A percentile compares a stretch with the other conserved stretches of the same genome.
Evolutionary conservation across 1,284 basidiomycete genomes (phyloP).

Genomic region (Ceratobasidium sp.): DNA sequence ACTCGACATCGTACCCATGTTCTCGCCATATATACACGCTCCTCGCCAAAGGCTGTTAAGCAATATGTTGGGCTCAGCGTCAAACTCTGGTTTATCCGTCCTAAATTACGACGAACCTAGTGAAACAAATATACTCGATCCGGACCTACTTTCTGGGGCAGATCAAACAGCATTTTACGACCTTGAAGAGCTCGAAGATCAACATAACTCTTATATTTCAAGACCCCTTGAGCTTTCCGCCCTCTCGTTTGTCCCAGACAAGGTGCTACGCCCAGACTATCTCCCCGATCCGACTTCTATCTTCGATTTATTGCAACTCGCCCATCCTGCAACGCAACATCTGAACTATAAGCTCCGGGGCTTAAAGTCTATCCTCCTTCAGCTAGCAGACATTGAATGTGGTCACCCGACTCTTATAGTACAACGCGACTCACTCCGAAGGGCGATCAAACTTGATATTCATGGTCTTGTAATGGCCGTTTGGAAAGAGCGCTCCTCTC

Average conservation of each 20-base stretch:
- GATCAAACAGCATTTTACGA: background rate
- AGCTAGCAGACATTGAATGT: background rate
- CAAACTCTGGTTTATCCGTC: too few relatives aligned
- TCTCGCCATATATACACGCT: too few relatives aligned
- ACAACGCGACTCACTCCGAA: background rate
- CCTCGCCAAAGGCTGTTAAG: too few relatives aligned
- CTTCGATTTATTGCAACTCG: background rate
- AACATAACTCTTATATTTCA: background rate
- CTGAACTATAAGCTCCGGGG: background rate
- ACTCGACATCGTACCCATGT: too few relatives aligned
- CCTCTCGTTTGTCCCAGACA: background rate
- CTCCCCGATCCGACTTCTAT: background rate
- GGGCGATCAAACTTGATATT: background rate
- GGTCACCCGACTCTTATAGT: background rate
- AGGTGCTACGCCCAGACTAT: background rate
- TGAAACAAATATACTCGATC: background rate
- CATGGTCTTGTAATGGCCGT: background rate
- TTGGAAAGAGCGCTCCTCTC: background rate
- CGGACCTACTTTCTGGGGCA: background rate
- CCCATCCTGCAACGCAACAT: background rate
- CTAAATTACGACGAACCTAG: too few relatives aligned
- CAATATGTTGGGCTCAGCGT: too few relatives aligned
- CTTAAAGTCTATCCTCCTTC: background rate
- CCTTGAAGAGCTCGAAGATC: background rate
- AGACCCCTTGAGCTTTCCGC: background rate